Percentiles rank a stretch among this genome's conserved stretches.
These are phyloP conservation scores for Papilionanthe hybrid DNA, from an alignment of 116 monocot species.

Conservation along the genomic window DNA sequence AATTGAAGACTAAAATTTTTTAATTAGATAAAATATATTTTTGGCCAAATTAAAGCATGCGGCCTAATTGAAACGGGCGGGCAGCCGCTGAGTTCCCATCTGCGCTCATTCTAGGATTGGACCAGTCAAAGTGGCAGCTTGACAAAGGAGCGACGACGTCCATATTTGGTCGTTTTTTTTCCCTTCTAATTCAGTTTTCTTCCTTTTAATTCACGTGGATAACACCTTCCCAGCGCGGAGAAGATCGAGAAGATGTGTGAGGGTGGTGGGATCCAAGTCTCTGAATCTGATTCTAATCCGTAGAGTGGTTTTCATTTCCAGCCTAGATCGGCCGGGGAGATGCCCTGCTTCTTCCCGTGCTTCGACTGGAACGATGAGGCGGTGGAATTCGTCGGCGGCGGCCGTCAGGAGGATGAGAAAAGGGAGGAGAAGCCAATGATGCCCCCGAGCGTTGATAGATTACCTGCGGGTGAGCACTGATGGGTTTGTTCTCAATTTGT, in stretches of 20 bases:
- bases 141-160: neutral
- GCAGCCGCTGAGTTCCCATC: neutral
- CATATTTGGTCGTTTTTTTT: neutral
- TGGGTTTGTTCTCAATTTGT: neutral
- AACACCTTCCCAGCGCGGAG: neutral
- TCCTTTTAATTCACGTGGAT: neutral
- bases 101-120: neutral
- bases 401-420: slow-evolving; percentile 7
- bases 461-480: neutral
- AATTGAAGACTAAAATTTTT: too few relatives aligned
- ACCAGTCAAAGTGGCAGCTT: neutral
- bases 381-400: neutral
- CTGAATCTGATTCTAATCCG: neutral
- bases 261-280: neutral
- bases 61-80: neutral
- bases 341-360: slow-evolving; percentile 14
- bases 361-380: slow-evolving; percentile 6
- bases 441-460: slow-evolving; percentile 1
- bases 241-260: neutral
- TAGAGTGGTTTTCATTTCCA: neutral
- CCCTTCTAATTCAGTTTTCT: neutral
- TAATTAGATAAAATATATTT: too few relatives aligned
- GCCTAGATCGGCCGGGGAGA: slow-evolving; percentile 8
- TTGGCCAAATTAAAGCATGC: neutral
- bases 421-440: slow-evolving; percentile 15